Base-by-base conservation (phyloP, 345 rosid genomes). In the Schrenkiella parvula region DNA sequence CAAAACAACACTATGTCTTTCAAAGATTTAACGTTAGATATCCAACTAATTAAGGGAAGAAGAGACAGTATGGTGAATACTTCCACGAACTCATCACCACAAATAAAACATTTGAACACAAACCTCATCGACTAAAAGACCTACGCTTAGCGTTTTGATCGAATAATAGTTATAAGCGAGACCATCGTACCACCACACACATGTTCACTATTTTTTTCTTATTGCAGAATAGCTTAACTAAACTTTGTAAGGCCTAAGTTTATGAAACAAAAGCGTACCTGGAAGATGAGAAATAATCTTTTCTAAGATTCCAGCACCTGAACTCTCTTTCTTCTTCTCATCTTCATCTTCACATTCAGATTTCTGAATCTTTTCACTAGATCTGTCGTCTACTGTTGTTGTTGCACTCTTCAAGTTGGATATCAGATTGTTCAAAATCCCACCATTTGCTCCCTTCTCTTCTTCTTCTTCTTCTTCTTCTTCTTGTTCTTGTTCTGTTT, bases 201-300 rank as follows among this genome's bases (percentile, higher is more conserved):
- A 6, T 17, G 26, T 43, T 62, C 54, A 28, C 39, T 64, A 2
- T 47, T n/a, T 17, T 6, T 32, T 56, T 19, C n/a, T n/a, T n/a
- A n/a, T n/a, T 2, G 18, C 14, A 13, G 22, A 37, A 66, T 38
- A 10, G 48, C 60, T 25, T 25, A 67, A n/a, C n/a, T n/a, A n/a
- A 52, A 52, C 19, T 39, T 2, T 39, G 29, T 17, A 28, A 26
- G 25, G 38, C 6, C 39, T 13, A n/a, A n/a, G n/a, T 41, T 41
- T 18, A 21, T 55, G 55, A 44, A 69, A 47, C 14, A 25, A 0
- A 60, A 28, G 52, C 21, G 39, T 68, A 84, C 91, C 93, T 41
- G 91, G 91, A 13, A 89, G 79, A 72, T 83, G 89, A 59, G 90
- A 84, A 38, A 89, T 71, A 42, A 89, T 83, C 75, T 52, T 87